A percentile compares a stretch with the other conserved stretches of the same genome.
phyloP scores from a whole-genome alignment of 129 eudicot species.

The Deinandra increscens region DNA sequence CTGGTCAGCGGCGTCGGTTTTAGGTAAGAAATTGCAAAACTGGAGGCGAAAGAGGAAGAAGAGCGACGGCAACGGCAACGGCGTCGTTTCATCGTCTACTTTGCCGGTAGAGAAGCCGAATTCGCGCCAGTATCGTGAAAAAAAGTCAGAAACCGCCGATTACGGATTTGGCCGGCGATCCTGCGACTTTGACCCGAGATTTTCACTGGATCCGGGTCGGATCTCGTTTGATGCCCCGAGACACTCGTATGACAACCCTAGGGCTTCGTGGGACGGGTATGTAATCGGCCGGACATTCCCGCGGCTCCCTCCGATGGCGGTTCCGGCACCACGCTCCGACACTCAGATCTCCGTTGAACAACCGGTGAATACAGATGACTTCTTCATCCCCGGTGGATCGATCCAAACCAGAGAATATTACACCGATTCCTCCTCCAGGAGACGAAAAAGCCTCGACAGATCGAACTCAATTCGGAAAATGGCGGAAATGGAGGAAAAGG shows the following conservation, averaged over 20 bases:
- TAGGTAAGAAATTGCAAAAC: slow-evolving; percentile 78
- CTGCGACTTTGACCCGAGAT: slow-evolving; percentile 86
- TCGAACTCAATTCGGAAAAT: slow-evolving; percentile 83
- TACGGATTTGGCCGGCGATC: slow-evolving; percentile 88
- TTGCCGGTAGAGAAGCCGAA: slow-evolving; percentile 64
- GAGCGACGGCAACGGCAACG: slow-evolving; percentile 40
- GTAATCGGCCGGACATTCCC: slow-evolving; percentile 64
- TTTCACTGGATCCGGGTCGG: slow-evolving; percentile 84
- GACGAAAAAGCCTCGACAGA: slow-evolving; percentile 88
- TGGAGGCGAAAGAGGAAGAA: slow-evolving; percentile 87
- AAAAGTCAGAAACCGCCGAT: slow-evolving; percentile 89
- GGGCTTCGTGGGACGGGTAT: slow-evolving; percentile 96
- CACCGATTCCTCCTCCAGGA: slow-evolving; percentile 74
- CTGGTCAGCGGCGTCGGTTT: slow-evolving; percentile 90
- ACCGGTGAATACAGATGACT: slow-evolving; percentile 32
- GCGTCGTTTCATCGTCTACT: slow-evolving; percentile 40
- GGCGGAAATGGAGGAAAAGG: slow-evolving; percentile 77
- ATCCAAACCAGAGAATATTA: slow-evolving; percentile 85
- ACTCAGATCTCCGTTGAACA: slow-evolving; percentile 60
- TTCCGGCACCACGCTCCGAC: slow-evolving; percentile 51
- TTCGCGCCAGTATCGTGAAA: slow-evolving; percentile 60
- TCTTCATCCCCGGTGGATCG: slow-evolving; percentile 66
- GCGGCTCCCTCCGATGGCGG: slow-evolving; percentile 75
- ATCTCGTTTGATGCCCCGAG: slow-evolving; percentile 81
- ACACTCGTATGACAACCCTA: slow-evolving; percentile 89